Percentiles rank a stretch among this genome's conserved stretches.
These are phyloP conservation scores for Debaryomyces subglobosus DNA, from an alignment of 1,139 yeast species.

Conservation along the genomic window DNA sequence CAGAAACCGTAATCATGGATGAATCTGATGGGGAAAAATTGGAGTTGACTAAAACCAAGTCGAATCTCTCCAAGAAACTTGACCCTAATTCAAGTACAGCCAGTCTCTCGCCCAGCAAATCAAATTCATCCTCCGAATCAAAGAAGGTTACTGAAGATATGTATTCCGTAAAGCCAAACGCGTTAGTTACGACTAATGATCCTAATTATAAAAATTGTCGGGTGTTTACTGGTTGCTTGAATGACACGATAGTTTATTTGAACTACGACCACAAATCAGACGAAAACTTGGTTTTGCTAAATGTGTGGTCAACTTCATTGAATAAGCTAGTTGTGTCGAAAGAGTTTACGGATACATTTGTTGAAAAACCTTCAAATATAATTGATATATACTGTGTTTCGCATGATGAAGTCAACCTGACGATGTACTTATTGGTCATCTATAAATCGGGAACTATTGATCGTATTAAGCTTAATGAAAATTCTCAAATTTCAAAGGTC, in stretches of 20 bases:
- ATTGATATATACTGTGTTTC: slow-evolving; percentile 7
- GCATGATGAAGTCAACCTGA: neutral
- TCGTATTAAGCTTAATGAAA: neutral
- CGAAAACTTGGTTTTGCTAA: slow-evolving; percentile 10
- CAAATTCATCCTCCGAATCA: neutral
- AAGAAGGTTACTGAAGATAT: neutral
- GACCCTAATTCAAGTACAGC: neutral
- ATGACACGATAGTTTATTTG: slow-evolving; percentile 12
- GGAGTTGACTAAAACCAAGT: slow-evolving; percentile 1
- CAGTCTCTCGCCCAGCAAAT: slow-evolving; percentile 1
- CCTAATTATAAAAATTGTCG: slow-evolving; percentile 11
- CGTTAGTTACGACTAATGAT: slow-evolving; percentile 11
- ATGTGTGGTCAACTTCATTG: slow-evolving; percentile 11
- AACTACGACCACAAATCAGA: slow-evolving; percentile 12
- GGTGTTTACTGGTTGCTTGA: slow-evolving; percentile 12
- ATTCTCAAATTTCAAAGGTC: neutral
- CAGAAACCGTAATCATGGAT: slow-evolving; percentile 29
- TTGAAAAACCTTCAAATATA: slow-evolving; percentile 11
- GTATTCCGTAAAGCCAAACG: slow-evolving; percentile 11
- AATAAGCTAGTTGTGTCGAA: slow-evolving; percentile 9
- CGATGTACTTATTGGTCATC: neutral
- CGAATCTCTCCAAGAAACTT: neutral
- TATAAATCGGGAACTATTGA: slow-evolving; percentile 3
- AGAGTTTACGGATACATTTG: slow-evolving; percentile 8
- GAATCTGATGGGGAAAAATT: slow-evolving; percentile 16